Conservation (phyloP, 2,329 filamentous ascomycete species). For the Sarocladiaceae sp. region DNA sequence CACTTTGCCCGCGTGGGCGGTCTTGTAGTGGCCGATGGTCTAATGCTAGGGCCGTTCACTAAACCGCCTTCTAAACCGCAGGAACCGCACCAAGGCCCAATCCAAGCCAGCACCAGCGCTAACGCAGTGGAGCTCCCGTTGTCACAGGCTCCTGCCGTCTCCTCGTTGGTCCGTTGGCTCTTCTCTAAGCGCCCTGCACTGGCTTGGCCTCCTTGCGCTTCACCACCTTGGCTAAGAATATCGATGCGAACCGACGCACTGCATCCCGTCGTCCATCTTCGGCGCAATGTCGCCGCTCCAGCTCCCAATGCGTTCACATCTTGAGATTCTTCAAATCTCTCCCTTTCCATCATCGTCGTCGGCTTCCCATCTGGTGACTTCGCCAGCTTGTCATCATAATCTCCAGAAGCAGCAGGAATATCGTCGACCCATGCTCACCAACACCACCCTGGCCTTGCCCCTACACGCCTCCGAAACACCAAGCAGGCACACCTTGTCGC, state of each 20-base stretch:
- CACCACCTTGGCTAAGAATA: conserved; percentile 9
- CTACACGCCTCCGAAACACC: conserved; percentile 8
- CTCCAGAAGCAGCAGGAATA: neutral
- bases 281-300: neutral
- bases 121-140: conserved; percentile 4
- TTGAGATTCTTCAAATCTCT: neutral
- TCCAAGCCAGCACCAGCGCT: neutral
- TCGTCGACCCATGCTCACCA: conserved; percentile 1
- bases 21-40: neutral
- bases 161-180: conserved; percentile 7
- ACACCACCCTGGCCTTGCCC: neutral
- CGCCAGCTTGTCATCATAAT: neutral
- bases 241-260: neutral
- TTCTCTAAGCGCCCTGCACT: conserved; percentile 6
- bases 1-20: neutral
- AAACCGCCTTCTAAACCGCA: too few relatives aligned
- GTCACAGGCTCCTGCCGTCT: conserved; percentile 6
- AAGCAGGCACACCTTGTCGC: conserved; percentile 8
- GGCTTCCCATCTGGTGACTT: neutral
- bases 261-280: neutral
- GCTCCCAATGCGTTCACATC: neutral
- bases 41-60: neutral
- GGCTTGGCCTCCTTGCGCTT: conserved; percentile 6
- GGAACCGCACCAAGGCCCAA: too few relatives aligned
- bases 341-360: neutral